Percentiles rank a stretch among this genome's conserved stretches.
Evolutionary conservation across 2,329 filamentous ascomycete genomes (phyloP).

Genomic region (Tetracladium maxilliforme): DNA sequence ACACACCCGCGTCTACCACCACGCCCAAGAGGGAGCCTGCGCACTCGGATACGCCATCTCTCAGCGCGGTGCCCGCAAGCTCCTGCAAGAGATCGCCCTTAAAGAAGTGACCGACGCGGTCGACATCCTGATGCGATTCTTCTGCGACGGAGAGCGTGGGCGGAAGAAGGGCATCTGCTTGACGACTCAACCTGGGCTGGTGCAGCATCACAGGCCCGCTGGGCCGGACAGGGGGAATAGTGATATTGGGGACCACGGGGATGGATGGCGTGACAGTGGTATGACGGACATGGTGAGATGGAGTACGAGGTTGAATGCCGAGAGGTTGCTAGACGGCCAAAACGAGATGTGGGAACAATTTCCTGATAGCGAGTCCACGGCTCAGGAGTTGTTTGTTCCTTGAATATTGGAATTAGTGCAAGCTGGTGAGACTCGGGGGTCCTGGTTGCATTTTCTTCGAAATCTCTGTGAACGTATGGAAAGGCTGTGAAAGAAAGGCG

Average conservation of each 20-base stretch:
- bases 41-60: slow-evolving; percentile 19
- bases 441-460: too few species aligned
- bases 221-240: slow-evolving; percentile 18
- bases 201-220: slow-evolving; percentile 26
- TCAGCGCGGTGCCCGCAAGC: slow-evolving; percentile 27
- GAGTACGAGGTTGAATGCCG: slow-evolving; percentile 24
- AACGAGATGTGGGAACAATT: too few species aligned
- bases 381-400: too few species aligned
- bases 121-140: slow-evolving; percentile 12
- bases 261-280: slow-evolving; percentile 13
- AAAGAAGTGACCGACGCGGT: slow-evolving; percentile 13
- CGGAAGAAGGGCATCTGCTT: slow-evolving; percentile 22
- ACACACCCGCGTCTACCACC: slow-evolving; percentile 20
- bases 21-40: slow-evolving; percentile 15
- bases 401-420: too few species aligned
- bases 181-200: slow-evolving; percentile 24
- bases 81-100: slow-evolving; percentile 42
- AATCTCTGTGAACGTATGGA: too few species aligned
- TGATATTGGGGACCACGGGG: slow-evolving; percentile 19
- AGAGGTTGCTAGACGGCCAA: slow-evolving; percentile 18
- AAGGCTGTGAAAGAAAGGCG: too few species aligned
- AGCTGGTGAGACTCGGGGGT: too few species aligned
- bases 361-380: too few species aligned
- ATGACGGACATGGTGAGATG: slow-evolving; percentile 20
- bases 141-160: slow-evolving; percentile 11